Evolutionary conservation across 2,329 filamentous ascomycete species (phyloP).

Genomic region (Bisporella sp.): DNA sequence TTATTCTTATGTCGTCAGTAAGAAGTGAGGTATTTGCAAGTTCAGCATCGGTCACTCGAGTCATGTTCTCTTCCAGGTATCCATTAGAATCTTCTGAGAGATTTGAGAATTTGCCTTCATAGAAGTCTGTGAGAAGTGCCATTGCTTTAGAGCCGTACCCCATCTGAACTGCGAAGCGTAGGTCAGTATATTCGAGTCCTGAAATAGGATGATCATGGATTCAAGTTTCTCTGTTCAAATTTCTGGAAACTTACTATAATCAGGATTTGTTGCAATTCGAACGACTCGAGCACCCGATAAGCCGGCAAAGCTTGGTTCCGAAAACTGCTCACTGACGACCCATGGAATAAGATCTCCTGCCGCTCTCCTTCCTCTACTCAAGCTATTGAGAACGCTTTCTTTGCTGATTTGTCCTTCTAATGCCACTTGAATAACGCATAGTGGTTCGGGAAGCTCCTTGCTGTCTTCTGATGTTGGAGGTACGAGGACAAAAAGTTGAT

Average conservation of each 20-base stretch:
- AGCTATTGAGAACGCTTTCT: conserved; percentile 82
- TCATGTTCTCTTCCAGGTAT: conserved; percentile 52
- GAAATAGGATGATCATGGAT: too few relatives aligned
- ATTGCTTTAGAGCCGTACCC: conserved; percentile 90
- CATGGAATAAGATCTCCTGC: conserved; percentile 94
- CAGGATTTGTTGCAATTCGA: conserved; percentile 91
- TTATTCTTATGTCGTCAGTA: conserved; percentile 81
- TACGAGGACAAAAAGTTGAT: conserved; percentile 91
- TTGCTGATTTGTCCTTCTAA: conserved; percentile 92
- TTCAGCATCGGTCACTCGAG: conserved; percentile 75
- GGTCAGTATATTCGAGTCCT: too few relatives aligned
- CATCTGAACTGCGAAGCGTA: conserved; percentile 49
- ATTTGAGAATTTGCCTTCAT: conserved; percentile 84
- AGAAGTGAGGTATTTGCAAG: conserved; percentile 69
- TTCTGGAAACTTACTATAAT: conserved; percentile 47
- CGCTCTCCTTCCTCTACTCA: conserved; percentile 83
- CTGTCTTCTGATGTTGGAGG: conserved; percentile 74
- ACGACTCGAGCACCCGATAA: conserved; percentile 89
- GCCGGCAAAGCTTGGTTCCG: conserved; percentile 92
- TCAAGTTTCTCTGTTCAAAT: too few relatives aligned
- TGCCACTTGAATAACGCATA: conserved; percentile 91
- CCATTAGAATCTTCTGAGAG: conserved; percentile 64
- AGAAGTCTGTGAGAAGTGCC: conserved; percentile 83
- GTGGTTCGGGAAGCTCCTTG: conserved; percentile 78
- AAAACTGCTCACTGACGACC: conserved; percentile 96